Base-by-base conservation (phyloP, 164 flowering plant genomes). In the Macadamia tetraphylla region DNA sequence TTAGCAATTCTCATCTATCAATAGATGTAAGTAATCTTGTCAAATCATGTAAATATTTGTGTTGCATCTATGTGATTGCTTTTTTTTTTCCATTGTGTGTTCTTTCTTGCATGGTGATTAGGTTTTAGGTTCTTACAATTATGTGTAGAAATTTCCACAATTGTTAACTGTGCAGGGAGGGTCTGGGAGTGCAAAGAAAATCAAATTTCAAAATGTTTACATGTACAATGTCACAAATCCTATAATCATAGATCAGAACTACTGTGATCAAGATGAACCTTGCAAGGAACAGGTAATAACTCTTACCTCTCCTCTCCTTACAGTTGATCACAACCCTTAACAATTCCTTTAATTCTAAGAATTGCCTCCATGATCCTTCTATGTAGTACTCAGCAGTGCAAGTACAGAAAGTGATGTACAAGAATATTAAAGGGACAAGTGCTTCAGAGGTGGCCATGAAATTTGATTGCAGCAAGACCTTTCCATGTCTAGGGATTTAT, bases 201-300 rank as follows among this genome's bases (percentile, higher is more conserved):
- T 84, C 62, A 72, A 35, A 44, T 81, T 84, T 70, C 74, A 73
- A 57, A 80, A 84, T 60, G 58, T 82, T 23, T 44, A 59, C n/a
- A 79, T 86, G 89, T 6, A 74, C 0, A 78, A 85, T 60, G 89
- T 87, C 29, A 43, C 51, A 3, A 78, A 80, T 46, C 88, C 88
- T 1, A 85, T 85, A 23, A 80, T 85, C 64, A 80, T 85, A 35
- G 82, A 85, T 63, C 89, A 85, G 64, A 78, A 76, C 55, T 85
- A 85, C 65, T 85, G 87, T 57, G 91, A 86, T 67, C 76, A 77
- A 67, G 52, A 42, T 7, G 30, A 62, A 9, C 81, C 85, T 1
- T 86, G 90, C 61, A 59, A 70, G 42, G 52, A 79, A 69, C 77
- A 81, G 83, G 86, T 84, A 72, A 73, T 42, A 62, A 43, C 0